These are phyloP conservation scores for Kwoniella heveanensis DNA, from an alignment of 768 basidiomycete genomes.

Conservation along the genomic window DNA sequence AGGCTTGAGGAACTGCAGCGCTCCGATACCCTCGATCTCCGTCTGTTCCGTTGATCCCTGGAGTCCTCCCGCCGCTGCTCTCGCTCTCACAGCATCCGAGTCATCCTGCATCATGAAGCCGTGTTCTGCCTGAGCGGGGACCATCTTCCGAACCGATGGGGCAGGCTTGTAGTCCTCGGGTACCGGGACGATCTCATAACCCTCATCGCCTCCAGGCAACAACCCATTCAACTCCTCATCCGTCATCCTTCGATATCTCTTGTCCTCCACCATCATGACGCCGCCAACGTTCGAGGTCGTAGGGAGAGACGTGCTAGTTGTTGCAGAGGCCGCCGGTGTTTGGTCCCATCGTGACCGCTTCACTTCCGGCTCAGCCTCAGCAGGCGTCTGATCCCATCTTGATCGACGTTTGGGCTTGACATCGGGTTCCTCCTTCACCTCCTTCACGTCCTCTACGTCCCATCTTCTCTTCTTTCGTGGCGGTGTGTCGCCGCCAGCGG, in stretches of 20 bases:
- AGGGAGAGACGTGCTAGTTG: conserved; percentile 56
- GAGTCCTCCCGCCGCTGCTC: conserved; percentile 86
- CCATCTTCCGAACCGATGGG: conserved; percentile 62
- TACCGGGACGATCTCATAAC: conserved; percentile 89
- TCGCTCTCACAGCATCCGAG: conserved; percentile 77
- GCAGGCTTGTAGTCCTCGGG: conserved; percentile 90
- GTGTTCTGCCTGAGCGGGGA: conserved; percentile 64
- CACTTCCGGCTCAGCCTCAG: conserved; percentile 66
- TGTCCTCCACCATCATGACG: conserved; percentile 66
- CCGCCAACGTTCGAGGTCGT: conserved; percentile 40
- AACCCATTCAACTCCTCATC: conserved; percentile 94
- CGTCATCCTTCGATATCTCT: conserved; percentile 90
- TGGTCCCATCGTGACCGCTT: conserved; percentile 98
- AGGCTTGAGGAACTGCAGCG: conserved; percentile 94
- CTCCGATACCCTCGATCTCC: conserved; percentile 96
- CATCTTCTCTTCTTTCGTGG: conserved; percentile 71
- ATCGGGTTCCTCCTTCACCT: conserved; percentile 73
- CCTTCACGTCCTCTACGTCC: conserved; percentile 65
- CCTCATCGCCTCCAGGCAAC: conserved; percentile 69
- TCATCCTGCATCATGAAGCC: conserved; percentile 98
- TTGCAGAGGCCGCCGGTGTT: conserved; percentile 67
- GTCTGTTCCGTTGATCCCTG: conserved; percentile 80
- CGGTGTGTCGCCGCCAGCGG: conserved; percentile 61
- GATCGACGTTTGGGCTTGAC: conserved; percentile 87
- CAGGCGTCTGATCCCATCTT: conserved; percentile 92